Evolutionary conservation across 768 basidiomycete species (phyloP), one percentile per base, ranked within the genome.

Genomic region (Rhodotorula graminis): DNA sequence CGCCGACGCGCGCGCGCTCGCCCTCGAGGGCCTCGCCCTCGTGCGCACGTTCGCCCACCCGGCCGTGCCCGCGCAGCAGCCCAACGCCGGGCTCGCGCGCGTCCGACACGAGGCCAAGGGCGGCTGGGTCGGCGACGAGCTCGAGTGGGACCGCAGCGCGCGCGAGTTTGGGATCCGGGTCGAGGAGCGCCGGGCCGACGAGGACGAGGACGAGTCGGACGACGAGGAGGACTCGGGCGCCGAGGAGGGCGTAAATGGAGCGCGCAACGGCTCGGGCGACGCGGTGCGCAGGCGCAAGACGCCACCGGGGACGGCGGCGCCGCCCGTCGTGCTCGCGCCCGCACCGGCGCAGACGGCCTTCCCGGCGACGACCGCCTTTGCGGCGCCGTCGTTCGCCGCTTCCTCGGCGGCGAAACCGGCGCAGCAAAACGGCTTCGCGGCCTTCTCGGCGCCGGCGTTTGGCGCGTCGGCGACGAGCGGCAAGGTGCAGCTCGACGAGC

Each of bases 401-500:
- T 37, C 52, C 8, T 37, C 56, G 33, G 21, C 18, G 18, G n/a
- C n/a, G n/a, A n/a, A n/a, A n/a, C 23, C 15, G 29, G 15, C 58
- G 2, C 29, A 37, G 40, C 60, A 10, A 15, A 53, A 23, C 31
- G 67, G 67, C 8, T 72, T 72, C 55, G 16, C 62, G n/a, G 40
- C 66, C 11, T 72, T 72, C 25, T 57, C 67, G n/a, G 63, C 71
- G 21, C 71, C 71, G 2, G 29, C 71, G 18, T 72, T 72, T 53
- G 64, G 71, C 14, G 31, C 70, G 33, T 9, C 55, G 44, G 4
- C 23, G 6, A 19, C 18, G 46, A 33, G 29, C 11, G 0, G 25
- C 55, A 6, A 27, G 49, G 31, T 42, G 44, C 25, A 33, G 15
- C 61, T 37, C 23, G 27, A n/a, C 25, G 27, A 25, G 16, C 44